These are phyloP conservation scores for Fusarium buxicola DNA, from an alignment of 2,329 filamentous ascomycete species.

Conservation along the genomic window DNA sequence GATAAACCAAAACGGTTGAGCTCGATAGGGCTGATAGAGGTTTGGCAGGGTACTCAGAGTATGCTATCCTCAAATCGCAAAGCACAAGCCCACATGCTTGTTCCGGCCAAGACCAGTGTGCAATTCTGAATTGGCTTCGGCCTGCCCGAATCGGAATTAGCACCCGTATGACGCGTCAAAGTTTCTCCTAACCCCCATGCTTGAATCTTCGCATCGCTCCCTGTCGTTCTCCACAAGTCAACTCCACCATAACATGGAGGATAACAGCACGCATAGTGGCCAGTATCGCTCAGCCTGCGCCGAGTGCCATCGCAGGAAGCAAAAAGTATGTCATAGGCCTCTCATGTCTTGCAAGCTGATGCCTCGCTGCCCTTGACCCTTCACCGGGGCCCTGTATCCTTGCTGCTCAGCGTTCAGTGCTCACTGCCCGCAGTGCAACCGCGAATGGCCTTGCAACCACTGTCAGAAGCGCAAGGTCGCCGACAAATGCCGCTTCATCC, in stretches of 20 bases:
- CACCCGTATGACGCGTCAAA: constrained; percentile 23
- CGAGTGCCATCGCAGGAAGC: constrained; percentile 56
- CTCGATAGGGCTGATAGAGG: too few species aligned
- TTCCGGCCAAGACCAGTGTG: too few species aligned
- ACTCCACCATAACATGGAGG: constrained; percentile 49
- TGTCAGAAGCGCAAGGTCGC: constrained; percentile 54
- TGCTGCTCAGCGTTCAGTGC: constrained; percentile 54
- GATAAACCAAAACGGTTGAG: too few species aligned
- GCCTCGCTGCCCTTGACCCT: background rate
- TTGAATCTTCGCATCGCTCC: constrained; percentile 32
- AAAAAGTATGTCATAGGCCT: constrained; percentile 48
- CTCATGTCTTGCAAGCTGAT: background rate
- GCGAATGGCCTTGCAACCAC: constrained; percentile 54
- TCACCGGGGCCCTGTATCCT: background rate
- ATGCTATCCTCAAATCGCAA: too few species aligned
- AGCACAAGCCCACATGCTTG: too few species aligned
- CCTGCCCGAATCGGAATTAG: constrained; percentile 9
- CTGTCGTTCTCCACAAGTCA: constrained; percentile 41
- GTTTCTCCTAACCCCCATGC: constrained; percentile 33
- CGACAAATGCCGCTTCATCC: constrained; percentile 50
- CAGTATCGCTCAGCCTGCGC: constrained; percentile 55
- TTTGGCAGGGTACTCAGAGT: too few species aligned
- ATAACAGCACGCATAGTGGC: constrained; percentile 56
- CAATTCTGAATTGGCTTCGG: too few species aligned
- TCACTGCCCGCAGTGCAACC: constrained; percentile 50